These are phyloP conservation scores for Penicillium sp. DNA, from an alignment of 2,329 filamentous ascomycete genomes.

Conservation along the genomic window DNA sequence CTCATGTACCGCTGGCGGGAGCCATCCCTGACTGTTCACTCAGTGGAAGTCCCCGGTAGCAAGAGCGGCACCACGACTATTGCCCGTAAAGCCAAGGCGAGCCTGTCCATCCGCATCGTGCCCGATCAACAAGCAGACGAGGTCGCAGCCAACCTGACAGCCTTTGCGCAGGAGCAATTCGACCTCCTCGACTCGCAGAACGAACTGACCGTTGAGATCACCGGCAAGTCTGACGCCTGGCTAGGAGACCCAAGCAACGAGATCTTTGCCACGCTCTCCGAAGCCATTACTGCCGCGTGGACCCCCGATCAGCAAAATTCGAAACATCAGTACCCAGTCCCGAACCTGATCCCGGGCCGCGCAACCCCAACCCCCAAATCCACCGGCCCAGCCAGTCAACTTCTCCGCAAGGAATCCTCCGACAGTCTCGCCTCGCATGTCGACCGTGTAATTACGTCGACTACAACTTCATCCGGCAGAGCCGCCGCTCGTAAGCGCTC, in stretches of 20 bases:
- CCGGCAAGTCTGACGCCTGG: conserved; percentile 95
- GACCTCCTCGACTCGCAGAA: conserved; percentile 77
- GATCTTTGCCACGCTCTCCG: conserved; percentile 86
- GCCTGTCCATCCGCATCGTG: conserved; percentile 87
- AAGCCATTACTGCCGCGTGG: conserved; percentile 85
- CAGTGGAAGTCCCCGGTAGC: conserved; percentile 82
- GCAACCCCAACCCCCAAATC: conserved; percentile 14
- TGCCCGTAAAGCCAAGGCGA: conserved; percentile 82
- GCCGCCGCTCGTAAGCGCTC: conserved; percentile 34
- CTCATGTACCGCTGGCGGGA: conserved; percentile 95
- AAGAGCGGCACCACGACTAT: conserved; percentile 82
- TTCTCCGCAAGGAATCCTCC: conserved; percentile 41
- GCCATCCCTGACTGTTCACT: conserved; percentile 89
- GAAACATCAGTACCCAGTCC: conserved; percentile 40
- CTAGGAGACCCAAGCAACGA: conserved; percentile 87
- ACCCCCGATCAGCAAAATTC: conserved; percentile 47
- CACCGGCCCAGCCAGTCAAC: conserved; percentile 24
- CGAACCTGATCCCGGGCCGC: conserved; percentile 24
- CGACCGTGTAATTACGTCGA: conserved; percentile 45
- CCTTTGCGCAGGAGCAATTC: conserved; percentile 74
- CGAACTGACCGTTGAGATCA: conserved; percentile 76
- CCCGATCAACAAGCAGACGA: conserved; percentile 85
- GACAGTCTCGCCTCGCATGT: conserved; percentile 47
- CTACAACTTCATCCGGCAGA: conserved; percentile 41
- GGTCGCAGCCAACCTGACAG: conserved; percentile 69